phyloP scores from a whole-genome alignment of 805 yeast genomes.

The Ogataea populi-albae region DNA sequence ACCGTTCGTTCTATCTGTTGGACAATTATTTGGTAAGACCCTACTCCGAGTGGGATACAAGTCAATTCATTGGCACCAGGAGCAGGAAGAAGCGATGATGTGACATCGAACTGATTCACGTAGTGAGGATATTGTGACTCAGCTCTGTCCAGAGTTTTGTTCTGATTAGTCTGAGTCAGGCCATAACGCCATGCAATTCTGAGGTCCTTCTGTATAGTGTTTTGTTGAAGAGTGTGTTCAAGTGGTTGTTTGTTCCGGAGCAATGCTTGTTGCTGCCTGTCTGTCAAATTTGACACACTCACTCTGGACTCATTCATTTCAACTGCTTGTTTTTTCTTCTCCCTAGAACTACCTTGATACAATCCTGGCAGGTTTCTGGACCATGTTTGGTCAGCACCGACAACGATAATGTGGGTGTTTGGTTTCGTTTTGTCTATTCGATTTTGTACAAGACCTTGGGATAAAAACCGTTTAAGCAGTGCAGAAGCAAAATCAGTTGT shows the following conservation, averaged over 20 bases:
- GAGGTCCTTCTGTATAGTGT: slow-evolving; percentile 43
- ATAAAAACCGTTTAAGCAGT: slow-evolving; percentile 61
- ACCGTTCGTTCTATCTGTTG: slow-evolving; percentile 41
- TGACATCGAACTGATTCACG: slow-evolving; percentile 70
- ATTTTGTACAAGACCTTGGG: slow-evolving; percentile 74
- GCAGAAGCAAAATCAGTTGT: slow-evolving; percentile 84
- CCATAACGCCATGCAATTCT: slow-evolving; percentile 96
- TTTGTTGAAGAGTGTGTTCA: too few relatives aligned
- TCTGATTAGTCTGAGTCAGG: slow-evolving; percentile 37
- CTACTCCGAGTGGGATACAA: slow-evolving; percentile 41
- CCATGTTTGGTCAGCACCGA: slow-evolving; percentile 61
- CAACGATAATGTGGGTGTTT: slow-evolving; percentile 59
- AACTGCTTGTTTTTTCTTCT: slow-evolving; percentile 59
- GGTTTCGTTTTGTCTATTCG: slow-evolving; percentile 41
- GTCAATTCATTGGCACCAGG: slow-evolving; percentile 62
- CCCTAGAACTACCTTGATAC: slow-evolving; percentile 65
- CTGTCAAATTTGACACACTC: slow-evolving; percentile 64
- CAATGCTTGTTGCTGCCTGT: slow-evolving; percentile 25
- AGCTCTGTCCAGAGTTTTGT: slow-evolving; percentile 23
- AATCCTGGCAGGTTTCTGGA: slow-evolving; percentile 72
- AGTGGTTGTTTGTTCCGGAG: slow-evolving; percentile 4
- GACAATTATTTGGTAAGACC: slow-evolving; percentile 26
- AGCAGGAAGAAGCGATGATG: slow-evolving; percentile 64
- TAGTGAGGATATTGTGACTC: slow-evolving; percentile 48
- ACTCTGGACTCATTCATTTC: slow-evolving; percentile 57